Conservation (phyloP, 371 early-diverging fungal genomes). For the Batkoa obscura region DNA sequence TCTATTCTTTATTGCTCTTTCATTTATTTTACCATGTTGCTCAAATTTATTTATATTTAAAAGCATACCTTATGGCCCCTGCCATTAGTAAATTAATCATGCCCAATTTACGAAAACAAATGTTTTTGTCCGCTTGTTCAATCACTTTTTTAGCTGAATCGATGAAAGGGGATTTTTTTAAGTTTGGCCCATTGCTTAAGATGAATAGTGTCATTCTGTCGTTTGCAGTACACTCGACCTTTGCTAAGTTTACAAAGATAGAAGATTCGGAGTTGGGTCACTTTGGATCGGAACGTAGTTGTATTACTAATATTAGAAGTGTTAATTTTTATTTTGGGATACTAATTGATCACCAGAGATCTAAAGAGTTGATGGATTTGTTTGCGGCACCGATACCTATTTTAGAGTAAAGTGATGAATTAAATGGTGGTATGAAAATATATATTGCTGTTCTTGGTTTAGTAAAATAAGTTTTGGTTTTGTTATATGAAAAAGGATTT, state of each 20-base stretch:
- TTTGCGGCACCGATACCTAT: too few relatives aligned
- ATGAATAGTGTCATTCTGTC: background rate
- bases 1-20: background rate
- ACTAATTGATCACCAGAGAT: background rate
- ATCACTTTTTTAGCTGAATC: background rate
- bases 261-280: background rate
- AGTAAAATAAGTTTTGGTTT: too few relatives aligned
- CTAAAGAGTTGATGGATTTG: background rate
- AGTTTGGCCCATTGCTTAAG: constrained; percentile 1
- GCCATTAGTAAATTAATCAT: too few relatives aligned
- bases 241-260: too few relatives aligned
- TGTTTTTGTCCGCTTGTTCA: background rate
- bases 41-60: background rate
- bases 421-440: too few relatives aligned
- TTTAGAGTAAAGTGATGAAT: too few relatives aligned
- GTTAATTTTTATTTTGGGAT: background rate
- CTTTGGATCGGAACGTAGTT: background rate
- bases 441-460: too few relatives aligned
- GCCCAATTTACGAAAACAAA: background rate
- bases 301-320: background rate
- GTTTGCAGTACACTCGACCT: too few relatives aligned
- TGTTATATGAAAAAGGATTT: too few relatives aligned
- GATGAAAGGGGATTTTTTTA: background rate
- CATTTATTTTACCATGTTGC: background rate
- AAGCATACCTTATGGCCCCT: background rate